Percentiles rank a stretch among this genome's conserved stretches.
Conservation (phyloP, 2,329 filamentous ascomycete genomes). For the Sporothrix globosa region DNA sequence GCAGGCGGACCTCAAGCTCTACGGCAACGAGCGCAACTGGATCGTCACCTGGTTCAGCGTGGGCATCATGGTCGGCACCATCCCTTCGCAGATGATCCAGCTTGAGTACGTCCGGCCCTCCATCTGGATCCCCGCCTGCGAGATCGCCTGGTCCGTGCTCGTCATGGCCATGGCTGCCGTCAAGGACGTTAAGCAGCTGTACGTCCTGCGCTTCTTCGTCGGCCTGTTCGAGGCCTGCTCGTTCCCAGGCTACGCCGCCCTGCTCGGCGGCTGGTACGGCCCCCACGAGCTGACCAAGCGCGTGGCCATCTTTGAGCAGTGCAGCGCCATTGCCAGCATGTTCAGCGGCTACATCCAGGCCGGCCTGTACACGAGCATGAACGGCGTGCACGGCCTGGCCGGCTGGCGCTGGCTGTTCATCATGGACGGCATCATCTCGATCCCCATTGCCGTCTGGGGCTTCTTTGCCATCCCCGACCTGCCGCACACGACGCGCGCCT, state of each 20-base stretch:
- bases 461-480: conserved; percentile 38
- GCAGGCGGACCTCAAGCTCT: conserved; percentile 45
- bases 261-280: conserved; percentile 56
- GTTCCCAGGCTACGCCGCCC: conserved; percentile 29
- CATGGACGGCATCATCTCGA: conserved; percentile 44
- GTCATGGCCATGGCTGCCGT: conserved; percentile 41
- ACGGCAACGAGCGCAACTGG: conserved; percentile 48
- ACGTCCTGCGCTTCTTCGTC: conserved; percentile 41
- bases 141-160: conserved; percentile 41
- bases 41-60: conserved; percentile 51
- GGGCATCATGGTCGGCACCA: conserved; percentile 59
- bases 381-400: conserved; percentile 47
- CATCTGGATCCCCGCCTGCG: conserved; percentile 41
- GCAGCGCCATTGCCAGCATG: conserved; percentile 62
- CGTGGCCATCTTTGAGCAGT: conserved; percentile 62
- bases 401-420: conserved; percentile 50
- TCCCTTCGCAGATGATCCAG: conserved; percentile 61
- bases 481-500: conserved; percentile 32
- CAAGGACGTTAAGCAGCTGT: conserved; percentile 41
- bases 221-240: conserved; percentile 41
- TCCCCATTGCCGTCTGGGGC: conserved; percentile 38
- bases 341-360: conserved; percentile 65
- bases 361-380: conserved; percentile 50
- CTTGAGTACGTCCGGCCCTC: conserved; percentile 40
- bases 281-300: conserved; percentile 62